phyloP scores from a whole-genome alignment of 257 asterid genomes.

The Solanum clarkiae region DNA sequence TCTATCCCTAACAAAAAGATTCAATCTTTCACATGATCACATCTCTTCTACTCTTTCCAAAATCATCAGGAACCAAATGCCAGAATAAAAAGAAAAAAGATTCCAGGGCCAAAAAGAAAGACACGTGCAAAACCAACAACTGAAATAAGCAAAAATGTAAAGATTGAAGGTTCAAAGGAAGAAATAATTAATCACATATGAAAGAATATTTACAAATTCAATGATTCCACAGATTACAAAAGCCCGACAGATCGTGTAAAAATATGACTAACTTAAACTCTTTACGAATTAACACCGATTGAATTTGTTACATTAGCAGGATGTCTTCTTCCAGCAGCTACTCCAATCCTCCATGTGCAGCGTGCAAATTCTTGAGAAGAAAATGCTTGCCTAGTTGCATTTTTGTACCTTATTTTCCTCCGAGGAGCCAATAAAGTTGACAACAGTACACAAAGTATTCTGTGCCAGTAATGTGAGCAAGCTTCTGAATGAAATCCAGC shows the following conservation, averaged over 20 bases:
- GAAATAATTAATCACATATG: too few relatives aligned
- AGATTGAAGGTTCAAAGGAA: background rate
- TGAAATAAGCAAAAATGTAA: background rate
- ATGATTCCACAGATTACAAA: background rate
- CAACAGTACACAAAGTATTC: conserved; percentile 18
- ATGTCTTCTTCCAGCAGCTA: background rate
- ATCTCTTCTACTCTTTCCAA: too few relatives aligned
- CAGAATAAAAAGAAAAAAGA: too few relatives aligned
- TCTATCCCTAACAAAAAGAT: too few relatives aligned
- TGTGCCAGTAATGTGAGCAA: conserved; percentile 20
- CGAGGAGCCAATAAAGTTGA: conserved; percentile 12
- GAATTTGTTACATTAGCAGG: background rate
- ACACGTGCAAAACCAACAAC: background rate
- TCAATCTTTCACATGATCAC: too few relatives aligned
- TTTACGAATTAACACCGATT: background rate
- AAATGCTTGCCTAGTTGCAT: conserved; percentile 12
- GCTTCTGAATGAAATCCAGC: conserved; percentile 8
- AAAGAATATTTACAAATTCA: background rate
- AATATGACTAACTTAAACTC: background rate
- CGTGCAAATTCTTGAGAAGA: conserved; percentile 18
- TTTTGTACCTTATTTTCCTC: conserved; percentile 18
- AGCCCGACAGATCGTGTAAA: background rate
- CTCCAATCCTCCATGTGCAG: conserved; percentile 15
- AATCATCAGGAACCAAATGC: too few relatives aligned
- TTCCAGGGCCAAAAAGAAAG: background rate